These are phyloP conservation scores for Kwoniella sp. DNA, from an alignment of 768 basidiomycete species.

Conservation along the genomic window DNA sequence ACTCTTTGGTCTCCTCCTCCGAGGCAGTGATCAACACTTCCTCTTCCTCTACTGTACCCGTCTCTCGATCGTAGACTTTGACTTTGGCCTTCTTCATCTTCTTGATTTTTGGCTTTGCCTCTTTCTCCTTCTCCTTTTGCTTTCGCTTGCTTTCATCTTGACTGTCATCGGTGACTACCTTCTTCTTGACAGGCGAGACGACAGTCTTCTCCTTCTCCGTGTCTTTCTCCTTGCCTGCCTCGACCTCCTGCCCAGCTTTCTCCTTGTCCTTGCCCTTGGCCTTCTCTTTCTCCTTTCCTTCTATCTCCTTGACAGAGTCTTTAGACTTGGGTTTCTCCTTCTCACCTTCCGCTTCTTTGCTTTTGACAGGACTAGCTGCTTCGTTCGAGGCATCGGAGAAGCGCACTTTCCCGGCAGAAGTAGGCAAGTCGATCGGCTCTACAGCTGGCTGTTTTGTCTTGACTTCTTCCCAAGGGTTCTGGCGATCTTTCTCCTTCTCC, in stretches of 20 bases:
- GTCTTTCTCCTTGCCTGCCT: background rate
- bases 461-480: conserved; percentile 13
- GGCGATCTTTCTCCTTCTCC: background rate
- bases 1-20: background rate
- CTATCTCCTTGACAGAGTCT: conserved; percentile 7
- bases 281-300: conserved; percentile 5
- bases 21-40: conserved; percentile 6
- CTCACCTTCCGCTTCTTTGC: background rate
- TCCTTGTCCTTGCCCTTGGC: background rate
- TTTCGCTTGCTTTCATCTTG: conserved; percentile 10
- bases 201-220: conserved; percentile 10
- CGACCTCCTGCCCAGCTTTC: background rate
- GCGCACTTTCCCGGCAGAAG: background rate
- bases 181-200: background rate
- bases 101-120: conserved; percentile 2
- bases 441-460: conserved; percentile 1
- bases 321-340: conserved; percentile 1
- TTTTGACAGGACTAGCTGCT: background rate
- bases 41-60: conserved; percentile 8
- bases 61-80: conserved; percentile 9
- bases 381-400: background rate
- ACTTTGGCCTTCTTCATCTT: conserved; percentile 16
- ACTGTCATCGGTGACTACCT: background rate
- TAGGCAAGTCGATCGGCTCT: conserved; percentile 9
- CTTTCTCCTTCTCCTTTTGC: conserved; percentile 8